Percentiles rank a stretch among this genome's conserved stretches.
Evolutionary conservation across 208 protist species (phyloP).

Genomic region (Angomonas desouzai): DNA sequence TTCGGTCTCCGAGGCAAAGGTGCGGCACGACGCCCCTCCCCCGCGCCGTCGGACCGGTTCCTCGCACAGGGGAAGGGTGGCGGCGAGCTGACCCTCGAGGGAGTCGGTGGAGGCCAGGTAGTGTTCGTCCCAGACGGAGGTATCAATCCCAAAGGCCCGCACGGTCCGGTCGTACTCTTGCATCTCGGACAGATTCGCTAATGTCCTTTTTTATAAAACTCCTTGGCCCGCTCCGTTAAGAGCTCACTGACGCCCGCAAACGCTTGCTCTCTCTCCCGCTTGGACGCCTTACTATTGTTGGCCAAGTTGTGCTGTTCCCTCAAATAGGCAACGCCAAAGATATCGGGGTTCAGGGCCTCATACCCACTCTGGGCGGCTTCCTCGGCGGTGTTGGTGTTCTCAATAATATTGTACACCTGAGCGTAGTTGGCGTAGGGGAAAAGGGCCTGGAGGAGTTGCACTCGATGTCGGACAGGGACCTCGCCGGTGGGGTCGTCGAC

Average conservation of each 20-base stretch:
- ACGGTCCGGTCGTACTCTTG: conserved; percentile 64
- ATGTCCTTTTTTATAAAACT: conserved; percentile 20
- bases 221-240: conserved; percentile 27
- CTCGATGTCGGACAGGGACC: neutral
- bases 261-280: conserved; percentile 20
- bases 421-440: conserved; percentile 57
- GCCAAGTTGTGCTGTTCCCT: conserved; percentile 28
- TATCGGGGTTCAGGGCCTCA: conserved; percentile 48
- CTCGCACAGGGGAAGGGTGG: neutral
- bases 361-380: conserved; percentile 42
- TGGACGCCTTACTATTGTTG: conserved; percentile 12
- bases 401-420: conserved; percentile 24
- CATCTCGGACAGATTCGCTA: conserved; percentile 32
- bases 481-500: neutral
- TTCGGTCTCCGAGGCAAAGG: neutral
- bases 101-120: conserved; percentile 14
- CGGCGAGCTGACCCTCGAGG: neutral
- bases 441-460: conserved; percentile 51
- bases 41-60: neutral
- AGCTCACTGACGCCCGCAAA: conserved; percentile 34
- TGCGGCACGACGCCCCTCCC: neutral
- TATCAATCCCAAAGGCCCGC: conserved; percentile 58
- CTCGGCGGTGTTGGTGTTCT: conserved; percentile 25
- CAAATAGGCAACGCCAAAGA: conserved; percentile 36
- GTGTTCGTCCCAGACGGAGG: conserved; percentile 55